Evolutionary conservation across 495 filamentous ascomycete genomes (phyloP).

Genomic region (Penicillium manginii): DNA sequence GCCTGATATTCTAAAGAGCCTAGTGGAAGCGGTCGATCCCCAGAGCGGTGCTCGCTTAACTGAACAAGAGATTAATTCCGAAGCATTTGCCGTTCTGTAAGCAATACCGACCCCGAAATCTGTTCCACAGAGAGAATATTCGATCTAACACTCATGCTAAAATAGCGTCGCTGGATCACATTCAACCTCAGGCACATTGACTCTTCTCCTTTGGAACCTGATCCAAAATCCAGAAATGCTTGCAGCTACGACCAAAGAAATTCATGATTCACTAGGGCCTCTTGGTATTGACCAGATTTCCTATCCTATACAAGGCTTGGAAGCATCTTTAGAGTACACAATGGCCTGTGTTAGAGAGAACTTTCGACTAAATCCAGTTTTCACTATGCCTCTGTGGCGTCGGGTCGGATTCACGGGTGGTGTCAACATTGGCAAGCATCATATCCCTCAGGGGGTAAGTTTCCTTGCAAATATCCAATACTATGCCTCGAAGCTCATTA

Average conservation of each 20-base stretch:
- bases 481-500: not conserved
- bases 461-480: not conserved
- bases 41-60: not conserved
- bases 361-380: not conserved
- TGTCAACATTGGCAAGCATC: not conserved
- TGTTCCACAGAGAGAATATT: not conserved
- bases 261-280: not conserved
- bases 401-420: not conserved
- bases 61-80: slow-evolving; percentile 1
- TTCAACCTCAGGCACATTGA: not conserved
- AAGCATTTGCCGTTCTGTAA: slow-evolving; percentile 1
- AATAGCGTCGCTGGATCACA: not conserved
- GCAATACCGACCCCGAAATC: too few relatives aligned
- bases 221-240: not conserved
- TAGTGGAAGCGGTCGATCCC: not conserved
- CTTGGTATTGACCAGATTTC: not conserved
- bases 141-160: not conserved
- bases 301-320: not conserved
- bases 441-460: not conserved
- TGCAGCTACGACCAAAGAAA: not conserved
- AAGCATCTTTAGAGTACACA: not conserved
- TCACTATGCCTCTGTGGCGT: not conserved
- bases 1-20: not conserved
- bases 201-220: not conserved
- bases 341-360: not conserved